These are phyloP conservation scores for Pseudocercospora eumusae DNA, from an alignment of 2,329 filamentous ascomycete species.

Conservation along the genomic window DNA sequence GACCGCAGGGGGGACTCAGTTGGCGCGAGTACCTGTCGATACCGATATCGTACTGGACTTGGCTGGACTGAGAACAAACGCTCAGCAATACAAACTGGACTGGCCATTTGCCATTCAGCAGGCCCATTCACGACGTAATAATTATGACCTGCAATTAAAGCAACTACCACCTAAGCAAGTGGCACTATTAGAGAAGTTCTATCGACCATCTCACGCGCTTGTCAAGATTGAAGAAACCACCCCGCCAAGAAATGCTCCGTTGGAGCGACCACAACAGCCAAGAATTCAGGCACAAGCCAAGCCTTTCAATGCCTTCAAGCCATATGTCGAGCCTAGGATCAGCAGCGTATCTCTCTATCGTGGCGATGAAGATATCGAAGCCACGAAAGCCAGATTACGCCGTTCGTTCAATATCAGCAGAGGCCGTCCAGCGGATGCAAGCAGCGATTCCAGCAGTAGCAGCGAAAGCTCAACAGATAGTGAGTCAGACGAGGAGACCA, in stretches of 20 bases:
- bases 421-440: not conserved
- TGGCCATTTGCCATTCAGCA: not conserved
- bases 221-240: not conserved
- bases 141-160: not conserved
- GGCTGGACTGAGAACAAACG: not conserved
- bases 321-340: not conserved
- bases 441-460: not conserved
- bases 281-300: not conserved
- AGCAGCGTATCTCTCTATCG: not conserved
- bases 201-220: not conserved
- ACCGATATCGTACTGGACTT: not conserved
- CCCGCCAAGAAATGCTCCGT: not conserved
- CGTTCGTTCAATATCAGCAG: not conserved
- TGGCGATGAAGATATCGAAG: not conserved
- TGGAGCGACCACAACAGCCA: not conserved
- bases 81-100: not conserved
- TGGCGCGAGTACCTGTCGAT: not conserved
- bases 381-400: not conserved
- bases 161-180: not conserved
- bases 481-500: slow-evolving; percentile 9
- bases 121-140: not conserved
- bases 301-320: not conserved
- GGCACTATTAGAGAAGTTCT: not conserved
- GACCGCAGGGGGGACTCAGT: not conserved
- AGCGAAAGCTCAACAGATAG: slow-evolving; percentile 16